Base-by-base conservation (phyloP, 1,284 basidiomycete species). In the Irpex rosettiformis region DNA sequence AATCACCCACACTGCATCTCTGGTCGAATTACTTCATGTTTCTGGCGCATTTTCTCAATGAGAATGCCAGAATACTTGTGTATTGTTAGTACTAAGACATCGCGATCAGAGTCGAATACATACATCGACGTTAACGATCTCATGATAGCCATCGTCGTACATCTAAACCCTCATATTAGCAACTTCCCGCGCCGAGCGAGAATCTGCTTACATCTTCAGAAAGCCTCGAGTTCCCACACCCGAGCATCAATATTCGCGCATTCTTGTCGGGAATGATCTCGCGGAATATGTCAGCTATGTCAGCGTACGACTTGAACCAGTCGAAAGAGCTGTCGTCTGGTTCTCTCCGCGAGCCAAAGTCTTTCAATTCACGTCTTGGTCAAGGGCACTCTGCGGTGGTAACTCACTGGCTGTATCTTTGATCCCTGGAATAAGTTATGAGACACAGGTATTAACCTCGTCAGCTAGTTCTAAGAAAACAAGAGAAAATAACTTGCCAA, bases 61-160 rank as follows among this genome's bases (percentile, higher is more conserved):
- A 95, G 79, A 7, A 91, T 79, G 3, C 78, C 70, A 0, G 94
- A 96, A 72, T 94, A 96, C 91, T 94, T 62, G 1, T 8, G 13
- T 56, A 53, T 21, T 16, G 18, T 22, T 47, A 30, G 47, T 56
- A 22, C 37, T n/a, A n/a, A n/a, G n/a, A n/a, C n/a, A n/a, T n/a
- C n/a, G n/a, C n/a, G n/a, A n/a, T n/a, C n/a, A n/a, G n/a, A n/a
- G n/a, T n/a, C n/a, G n/a, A n/a, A 16, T 4, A 28, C 84, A 62
- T 59, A 93, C 93, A 68, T 96, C 94, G 22, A 88, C 76, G 68
- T 96, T 96, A 64, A 91, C 83, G 59, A 97, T 91, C 63, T 90
- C 86, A 61, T 77, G 83, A 71, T 91, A 96, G 0, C 93, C 94
- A 65, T 93, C 91, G 63, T 94, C 90, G 75, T 93, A 96, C 90